Percentiles rank a stretch among this genome's conserved stretches.
Conservation (phyloP, 352 stramenopile genomes). For the Globisporangium yorkense region DNA sequence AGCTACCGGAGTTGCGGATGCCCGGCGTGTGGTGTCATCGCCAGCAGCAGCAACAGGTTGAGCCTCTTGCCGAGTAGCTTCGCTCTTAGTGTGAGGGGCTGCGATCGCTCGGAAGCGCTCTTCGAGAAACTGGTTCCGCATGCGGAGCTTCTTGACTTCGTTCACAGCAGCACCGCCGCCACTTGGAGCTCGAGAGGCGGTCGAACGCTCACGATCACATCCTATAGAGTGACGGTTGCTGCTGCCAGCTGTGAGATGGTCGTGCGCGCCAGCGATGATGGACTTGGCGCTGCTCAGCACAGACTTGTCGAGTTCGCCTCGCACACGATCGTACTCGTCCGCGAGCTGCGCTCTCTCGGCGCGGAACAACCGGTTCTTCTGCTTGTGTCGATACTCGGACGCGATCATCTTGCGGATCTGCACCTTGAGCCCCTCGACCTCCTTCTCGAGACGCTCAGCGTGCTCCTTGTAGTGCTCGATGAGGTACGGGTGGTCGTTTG, state of each 20-base stretch:
- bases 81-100: neutral
- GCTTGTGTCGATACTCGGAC: slow-evolving; percentile 68
- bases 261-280: slow-evolving; percentile 21
- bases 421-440: slow-evolving; percentile 54
- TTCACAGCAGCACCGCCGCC: slow-evolving; percentile 12
- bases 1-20: neutral
- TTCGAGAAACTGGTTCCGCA: slow-evolving; percentile 58
- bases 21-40: neutral
- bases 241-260: slow-evolving; percentile 5
- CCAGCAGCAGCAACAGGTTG: neutral
- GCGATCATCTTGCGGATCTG: slow-evolving; percentile 81
- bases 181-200: neutral
- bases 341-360: slow-evolving; percentile 45
- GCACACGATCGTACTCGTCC: slow-evolving; percentile 38
- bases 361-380: slow-evolving; percentile 49
- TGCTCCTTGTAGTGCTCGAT: slow-evolving; percentile 50
- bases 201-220: neutral
- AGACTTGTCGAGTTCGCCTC: slow-evolving; percentile 34
- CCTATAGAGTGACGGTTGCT: neutral
- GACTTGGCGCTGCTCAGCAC: slow-evolving; percentile 29
- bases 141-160: slow-evolving; percentile 45
- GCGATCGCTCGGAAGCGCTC: slow-evolving; percentile 41
- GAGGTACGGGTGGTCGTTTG: slow-evolving; percentile 66
- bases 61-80: neutral
- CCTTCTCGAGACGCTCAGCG: slow-evolving; percentile 43